A percentile compares a stretch with the other conserved stretches of the same genome.
Evolutionary conservation across 148 eudicot species (phyloP).

Genomic region (Gaultheria prostrata): DNA sequence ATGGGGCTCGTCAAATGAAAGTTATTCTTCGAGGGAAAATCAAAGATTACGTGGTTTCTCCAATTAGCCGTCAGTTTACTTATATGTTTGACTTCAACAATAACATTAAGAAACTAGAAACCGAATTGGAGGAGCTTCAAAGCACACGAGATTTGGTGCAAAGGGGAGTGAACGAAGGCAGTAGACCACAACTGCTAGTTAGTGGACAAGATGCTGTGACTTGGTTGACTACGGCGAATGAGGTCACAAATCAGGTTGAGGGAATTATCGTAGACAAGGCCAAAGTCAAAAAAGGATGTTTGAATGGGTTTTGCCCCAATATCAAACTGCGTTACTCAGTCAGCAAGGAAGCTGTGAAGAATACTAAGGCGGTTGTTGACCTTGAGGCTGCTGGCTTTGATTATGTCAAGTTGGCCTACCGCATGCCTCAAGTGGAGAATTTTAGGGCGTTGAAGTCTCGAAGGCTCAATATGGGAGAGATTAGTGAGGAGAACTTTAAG

Average conservation of each 20-base stretch:
- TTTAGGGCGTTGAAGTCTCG: conserved; percentile 33
- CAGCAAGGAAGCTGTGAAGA: background rate
- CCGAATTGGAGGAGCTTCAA: conserved; percentile 12
- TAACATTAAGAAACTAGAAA: conserved; percentile 19
- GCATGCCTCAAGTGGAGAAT: conserved; percentile 24
- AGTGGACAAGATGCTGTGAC: conserved; percentile 3
- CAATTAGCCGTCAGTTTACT: conserved; percentile 15
- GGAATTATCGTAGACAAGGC: background rate
- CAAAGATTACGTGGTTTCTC: background rate
- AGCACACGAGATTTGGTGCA: background rate
- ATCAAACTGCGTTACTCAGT: conserved; percentile 11
- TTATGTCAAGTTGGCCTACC: background rate
- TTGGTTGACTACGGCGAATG: conserved; percentile 21
- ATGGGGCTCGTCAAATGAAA: too few relatives aligned
- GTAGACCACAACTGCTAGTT: conserved; percentile 21
- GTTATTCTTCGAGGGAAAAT: background rate
- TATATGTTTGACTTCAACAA: conserved; percentile 23
- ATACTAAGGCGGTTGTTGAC: background rate
- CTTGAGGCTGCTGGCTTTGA: background rate
- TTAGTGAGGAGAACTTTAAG: too few relatives aligned
- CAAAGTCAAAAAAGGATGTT: background rate
- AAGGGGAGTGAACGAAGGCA: conserved; percentile 24
- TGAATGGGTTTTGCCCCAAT: background rate
- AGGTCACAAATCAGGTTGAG: conserved; percentile 10
- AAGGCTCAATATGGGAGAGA: background rate